Evolutionary conservation across 352 stramenopile species (phyloP).

Genomic region (Pythium vanterpoolii): DNA sequence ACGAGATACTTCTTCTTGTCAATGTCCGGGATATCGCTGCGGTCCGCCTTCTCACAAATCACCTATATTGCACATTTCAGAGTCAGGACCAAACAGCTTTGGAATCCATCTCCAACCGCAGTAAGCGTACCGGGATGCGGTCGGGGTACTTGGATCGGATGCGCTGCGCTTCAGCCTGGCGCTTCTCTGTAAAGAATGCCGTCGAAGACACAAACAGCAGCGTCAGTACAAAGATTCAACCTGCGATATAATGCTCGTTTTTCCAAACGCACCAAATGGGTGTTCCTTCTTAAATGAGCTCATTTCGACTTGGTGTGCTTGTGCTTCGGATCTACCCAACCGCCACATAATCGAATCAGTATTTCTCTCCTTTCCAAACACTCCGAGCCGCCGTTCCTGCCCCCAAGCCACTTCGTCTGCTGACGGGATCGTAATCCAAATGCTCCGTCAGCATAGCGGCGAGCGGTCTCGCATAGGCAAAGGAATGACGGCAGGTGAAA

Average conservation of each 20-base stretch:
- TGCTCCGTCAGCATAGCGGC: neutral
- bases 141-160: conserved; percentile 99
- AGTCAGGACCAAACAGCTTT: neutral
- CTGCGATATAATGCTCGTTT: neutral
- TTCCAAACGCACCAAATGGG: conserved; percentile 69
- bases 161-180: conserved; percentile 96
- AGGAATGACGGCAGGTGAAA: neutral
- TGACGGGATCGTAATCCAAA: neutral
- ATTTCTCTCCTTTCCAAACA: neutral
- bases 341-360: neutral
- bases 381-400: neutral
- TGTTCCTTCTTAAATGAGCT: conserved; percentile 92
- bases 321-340: conserved; percentile 9
- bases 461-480: neutral
- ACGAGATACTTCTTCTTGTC: conserved; percentile 99
- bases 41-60: conserved; percentile 94
- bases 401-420: neutral
- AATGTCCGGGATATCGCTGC: conserved; percentile 98
- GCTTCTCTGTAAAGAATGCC: conserved; percentile 84
- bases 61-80: conserved; percentile 33
- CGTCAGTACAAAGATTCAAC: neutral
- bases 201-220: neutral
- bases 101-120: neutral
- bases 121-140: conserved; percentile 88
- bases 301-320: conserved; percentile 36